phyloP scores from a whole-genome alignment of 768 basidiomycete genomes.

The Leccinellum luteum region DNA sequence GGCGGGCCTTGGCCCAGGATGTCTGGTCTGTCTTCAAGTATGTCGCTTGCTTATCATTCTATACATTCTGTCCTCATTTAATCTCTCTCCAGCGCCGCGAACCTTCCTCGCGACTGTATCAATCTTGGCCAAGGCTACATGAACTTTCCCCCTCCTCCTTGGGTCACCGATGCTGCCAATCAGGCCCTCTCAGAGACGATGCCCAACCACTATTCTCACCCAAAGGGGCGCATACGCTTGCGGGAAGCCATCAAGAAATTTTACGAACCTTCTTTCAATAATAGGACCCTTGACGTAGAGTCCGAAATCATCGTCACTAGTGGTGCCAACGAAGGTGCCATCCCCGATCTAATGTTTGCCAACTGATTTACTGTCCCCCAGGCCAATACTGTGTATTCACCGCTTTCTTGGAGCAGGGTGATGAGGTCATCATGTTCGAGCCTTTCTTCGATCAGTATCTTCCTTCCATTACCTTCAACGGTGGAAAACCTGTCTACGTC shows the following conservation, averaged over 20 bases:
- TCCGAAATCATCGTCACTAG: constrained; percentile 92
- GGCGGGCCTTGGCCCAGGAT: constrained; percentile 75
- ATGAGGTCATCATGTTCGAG: constrained; percentile 99
- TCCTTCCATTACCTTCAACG: constrained; percentile 91
- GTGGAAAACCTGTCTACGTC: constrained; percentile 90
- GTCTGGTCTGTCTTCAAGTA: constrained; percentile 94
- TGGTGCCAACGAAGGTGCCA: constrained; percentile 91
- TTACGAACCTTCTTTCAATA: constrained; percentile 65
- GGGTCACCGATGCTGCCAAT: constrained; percentile 73
- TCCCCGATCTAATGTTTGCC: neutral
- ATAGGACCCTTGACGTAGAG: constrained; percentile 76
- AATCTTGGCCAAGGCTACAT: constrained; percentile 96
- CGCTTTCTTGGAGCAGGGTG: constrained; percentile 88
- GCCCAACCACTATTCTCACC: constrained; percentile 88
- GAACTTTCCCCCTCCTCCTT: constrained; percentile 85
- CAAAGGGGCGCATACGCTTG: constrained; percentile 83
- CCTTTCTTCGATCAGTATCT: constrained; percentile 98
- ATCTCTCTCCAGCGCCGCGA: constrained; percentile 58
- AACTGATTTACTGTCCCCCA: constrained; percentile 8
- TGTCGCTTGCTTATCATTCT: constrained; percentile 3
- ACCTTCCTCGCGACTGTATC: constrained; percentile 88
- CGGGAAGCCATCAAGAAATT: constrained; percentile 82
- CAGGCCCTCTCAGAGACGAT: constrained; percentile 60
- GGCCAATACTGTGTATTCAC: constrained; percentile 93
- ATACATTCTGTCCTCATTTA: constrained; percentile 3